phyloP scores from a whole-genome alignment of 192 early-diverging fungal genomes.

The Mortierella antarctica region DNA sequence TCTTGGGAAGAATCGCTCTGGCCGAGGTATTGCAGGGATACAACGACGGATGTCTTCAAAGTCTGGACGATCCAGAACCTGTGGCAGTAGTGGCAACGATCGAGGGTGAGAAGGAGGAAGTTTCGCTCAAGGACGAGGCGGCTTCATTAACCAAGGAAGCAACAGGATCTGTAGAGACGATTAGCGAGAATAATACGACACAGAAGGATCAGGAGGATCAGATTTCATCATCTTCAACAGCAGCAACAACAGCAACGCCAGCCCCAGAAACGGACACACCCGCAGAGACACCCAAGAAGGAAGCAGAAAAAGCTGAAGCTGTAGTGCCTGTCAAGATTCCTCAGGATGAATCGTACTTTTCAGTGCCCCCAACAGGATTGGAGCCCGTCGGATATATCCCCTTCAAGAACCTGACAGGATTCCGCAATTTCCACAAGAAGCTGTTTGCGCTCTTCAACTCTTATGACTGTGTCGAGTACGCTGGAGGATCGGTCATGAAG shows the following conservation, averaged over 20 bases:
- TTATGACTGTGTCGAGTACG: constrained; percentile 58
- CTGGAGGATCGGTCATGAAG: constrained; percentile 58
- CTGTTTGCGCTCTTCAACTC: constrained; percentile 57
- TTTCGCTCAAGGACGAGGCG: background rate
- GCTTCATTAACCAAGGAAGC: constrained; percentile 15
- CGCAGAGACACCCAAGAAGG: background rate
- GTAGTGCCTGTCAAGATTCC: constrained; percentile 19
- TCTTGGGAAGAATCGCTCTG: constrained; percentile 51
- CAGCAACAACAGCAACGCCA: background rate
- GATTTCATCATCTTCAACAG: background rate
- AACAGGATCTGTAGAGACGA: constrained; percentile 28
- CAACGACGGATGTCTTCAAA: constrained; percentile 53
- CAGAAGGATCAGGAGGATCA: background rate
- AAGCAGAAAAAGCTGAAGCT: background rate
- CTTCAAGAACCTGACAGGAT: constrained; percentile 44
- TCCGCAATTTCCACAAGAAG: constrained; percentile 54
- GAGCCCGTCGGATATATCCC: constrained; percentile 31
- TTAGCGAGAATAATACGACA: constrained; percentile 3
- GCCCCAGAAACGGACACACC: background rate
- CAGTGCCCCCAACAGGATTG: constrained; percentile 48
- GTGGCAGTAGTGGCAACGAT: constrained; percentile 9
- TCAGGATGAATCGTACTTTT: constrained; percentile 50
- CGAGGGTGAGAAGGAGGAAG: constrained; percentile 1
- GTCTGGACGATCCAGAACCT: constrained; percentile 45
- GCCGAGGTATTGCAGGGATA: constrained; percentile 54